Conservation (phyloP, 805 yeast species). For the Diddensiella caesifluorescens region DNA sequence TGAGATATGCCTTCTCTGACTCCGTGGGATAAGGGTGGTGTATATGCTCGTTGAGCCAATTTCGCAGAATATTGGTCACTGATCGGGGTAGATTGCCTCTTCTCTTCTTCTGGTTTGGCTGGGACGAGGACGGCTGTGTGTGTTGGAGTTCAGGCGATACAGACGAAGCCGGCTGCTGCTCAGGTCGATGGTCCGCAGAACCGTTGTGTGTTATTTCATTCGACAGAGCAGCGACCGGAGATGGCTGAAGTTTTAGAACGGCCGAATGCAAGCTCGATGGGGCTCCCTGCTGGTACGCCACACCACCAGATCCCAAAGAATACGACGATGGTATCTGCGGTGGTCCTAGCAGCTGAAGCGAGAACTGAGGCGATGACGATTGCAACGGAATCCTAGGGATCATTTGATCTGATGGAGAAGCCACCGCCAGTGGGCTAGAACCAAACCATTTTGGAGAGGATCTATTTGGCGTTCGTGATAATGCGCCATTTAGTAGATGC, state of each 20-base stretch:
- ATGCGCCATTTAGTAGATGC: not conserved
- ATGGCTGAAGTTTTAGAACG: not conserved
- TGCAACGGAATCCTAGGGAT: too few species aligned
- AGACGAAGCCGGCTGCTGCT: too few species aligned
- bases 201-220: conserved; percentile 4
- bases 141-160: too few species aligned
- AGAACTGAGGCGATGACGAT: not conserved
- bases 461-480: too few species aligned
- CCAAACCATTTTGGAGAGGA: too few species aligned
- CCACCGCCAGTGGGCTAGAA: not conserved
- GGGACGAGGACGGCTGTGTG: too few species aligned
- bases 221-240: not conserved
- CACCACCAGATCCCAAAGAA: not conserved
- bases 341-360: not conserved
- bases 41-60: conserved; percentile 69
- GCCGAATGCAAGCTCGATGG: not conserved
- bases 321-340: too few species aligned
- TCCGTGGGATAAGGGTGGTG: conserved; percentile 83
- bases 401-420: not conserved
- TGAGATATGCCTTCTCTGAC: conserved; percentile 63
- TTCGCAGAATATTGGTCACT: conserved; percentile 64
- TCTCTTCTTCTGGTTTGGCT: conserved; percentile 34
- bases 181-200: conserved; percentile 8
- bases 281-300: too few species aligned
- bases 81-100: conserved; percentile 76